Base-by-base conservation (phyloP, 306 rosid species). In the Acacia crassicarpa region DNA sequence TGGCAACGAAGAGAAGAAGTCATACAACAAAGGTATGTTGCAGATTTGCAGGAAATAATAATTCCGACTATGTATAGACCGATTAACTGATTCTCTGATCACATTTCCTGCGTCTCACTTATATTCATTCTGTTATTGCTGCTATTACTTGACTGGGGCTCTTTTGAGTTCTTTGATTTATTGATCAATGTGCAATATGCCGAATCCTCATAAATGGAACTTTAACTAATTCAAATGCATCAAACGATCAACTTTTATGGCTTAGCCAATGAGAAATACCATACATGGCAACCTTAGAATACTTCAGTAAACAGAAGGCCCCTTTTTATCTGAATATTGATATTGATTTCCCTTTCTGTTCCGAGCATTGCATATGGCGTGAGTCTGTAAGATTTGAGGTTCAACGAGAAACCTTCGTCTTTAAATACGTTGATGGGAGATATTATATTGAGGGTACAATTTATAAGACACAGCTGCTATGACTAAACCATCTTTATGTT, bases 1-100 rank as follows among this genome's bases (percentile, higher is more conserved):
- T 77, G 13, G 87, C 91, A 61, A 78, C 86, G 67, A 95, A 87
- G 92, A 92, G 96, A 86, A 93, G 88, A 89, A 91, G 81, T 85
- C 90, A 92, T 85, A 76, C 88, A 80, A 72, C 92, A 61, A 92
- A 93, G 95, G 95, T 89, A 77, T 13, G 80, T 59, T 45, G 62
- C 40, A 69, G 38, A 80, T 59, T 78, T 77, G 46, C 66, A 69
- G 78, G 72, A 72, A 63, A 48, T 67, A 8, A 67, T 79, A 38
- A 72, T 62, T 62, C 79, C 17, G 53, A 22, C 10, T 81, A 5
- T 15, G 7, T 76, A 58, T 9, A 14, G 25, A 74, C 75, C 23
- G 80, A 61, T 56, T 81, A 20, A 51, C 80, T 46, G 80, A 67
- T 56, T 78, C 22, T 76, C 78, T 48, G 30, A 76, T 62, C 75